These are phyloP conservation scores for Aspergillus fischeri DNA, from an alignment of 2,329 filamentous ascomycete genomes.

Conservation along the genomic window DNA sequence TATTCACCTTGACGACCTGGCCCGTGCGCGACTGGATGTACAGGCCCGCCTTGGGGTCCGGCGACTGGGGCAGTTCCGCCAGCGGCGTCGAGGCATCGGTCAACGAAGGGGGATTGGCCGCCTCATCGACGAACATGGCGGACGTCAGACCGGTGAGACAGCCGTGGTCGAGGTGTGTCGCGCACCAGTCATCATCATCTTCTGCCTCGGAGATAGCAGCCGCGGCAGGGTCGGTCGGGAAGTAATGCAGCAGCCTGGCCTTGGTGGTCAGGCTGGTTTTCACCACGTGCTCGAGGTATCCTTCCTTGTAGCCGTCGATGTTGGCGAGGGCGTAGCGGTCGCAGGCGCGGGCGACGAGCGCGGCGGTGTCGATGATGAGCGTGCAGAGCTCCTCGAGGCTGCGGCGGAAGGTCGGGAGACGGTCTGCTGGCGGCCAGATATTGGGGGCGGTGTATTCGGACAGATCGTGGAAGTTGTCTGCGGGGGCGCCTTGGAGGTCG, in stretches of 20 bases:
- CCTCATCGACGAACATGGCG: slow-evolving; percentile 93
- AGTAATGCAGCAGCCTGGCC: slow-evolving; percentile 89
- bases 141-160: slow-evolving; percentile 91
- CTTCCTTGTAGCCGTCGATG: slow-evolving; percentile 68
- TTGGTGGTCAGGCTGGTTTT: slow-evolving; percentile 83
- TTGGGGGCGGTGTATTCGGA: slow-evolving; percentile 88
- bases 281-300: slow-evolving; percentile 84
- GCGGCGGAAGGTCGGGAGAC: slow-evolving; percentile 70
- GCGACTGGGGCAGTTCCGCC: slow-evolving; percentile 68
- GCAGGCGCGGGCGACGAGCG: slow-evolving; percentile 83
- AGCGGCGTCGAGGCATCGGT: slow-evolving; percentile 43
- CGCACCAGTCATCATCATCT: slow-evolving; percentile 85
- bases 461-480: slow-evolving; percentile 50
- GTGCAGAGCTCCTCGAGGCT: slow-evolving; percentile 72
- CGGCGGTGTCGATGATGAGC: slow-evolving; percentile 84
- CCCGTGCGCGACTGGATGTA: slow-evolving; percentile 88
- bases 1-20: slow-evolving; percentile 81
- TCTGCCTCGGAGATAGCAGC: not conserved
- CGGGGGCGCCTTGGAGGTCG: slow-evolving; percentile 33
- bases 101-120: slow-evolving; percentile 32
- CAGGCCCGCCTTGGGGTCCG: slow-evolving; percentile 80
- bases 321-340: slow-evolving; percentile 78
- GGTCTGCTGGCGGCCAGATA: slow-evolving; percentile 70
- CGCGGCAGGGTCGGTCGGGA: slow-evolving; percentile 48
- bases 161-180: slow-evolving; percentile 73